Base-by-base conservation (phyloP, 179 eudicot genomes). In the Beta lomatogona region DNA sequence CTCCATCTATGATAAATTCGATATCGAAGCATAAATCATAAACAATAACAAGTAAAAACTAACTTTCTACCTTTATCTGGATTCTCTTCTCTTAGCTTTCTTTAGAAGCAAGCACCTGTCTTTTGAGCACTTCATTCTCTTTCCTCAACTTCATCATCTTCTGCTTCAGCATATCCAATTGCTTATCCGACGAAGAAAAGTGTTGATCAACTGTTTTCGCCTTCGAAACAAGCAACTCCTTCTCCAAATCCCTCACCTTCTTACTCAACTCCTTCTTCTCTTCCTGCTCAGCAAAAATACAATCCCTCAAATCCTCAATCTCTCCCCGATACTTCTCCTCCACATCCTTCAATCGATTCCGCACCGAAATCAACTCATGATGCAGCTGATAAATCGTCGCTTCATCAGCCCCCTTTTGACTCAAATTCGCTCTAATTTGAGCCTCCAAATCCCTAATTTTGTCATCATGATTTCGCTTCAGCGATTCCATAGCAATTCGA, bases 131-230 rank as follows among this genome's bases (percentile, higher is more conserved):
- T 78, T 85, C 84, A 82, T 85, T 85, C 52, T 85, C 87, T 46
- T 55, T 82, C 48, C 87, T 85, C 82, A 79, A 60, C 28, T 82
- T 85, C 85, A 85, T 85, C 82, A 82, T 81, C 85, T 85, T 85
- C 82, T 60, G 80, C 63, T 85, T 85, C 85, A 85, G 8, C 73
- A 54, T 15, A 48, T 85, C 87, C 77, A 85, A 18, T 76, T 78
- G 82, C 60, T 82, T 81, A 75, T 85, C 87, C 21, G 82, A 81
- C 22, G 85, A 78, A 18, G 58, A 77, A 15, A 50, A 75, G 0
- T 61, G 82, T 48, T 75, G 79, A 14, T 82, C 82, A 50, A 16
- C 53, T 31, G 22, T 44, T 48, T 21, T 82, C 21, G 87, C 68
- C 57, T 79, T 82, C 46, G 82, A 63, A 79, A 85, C 75, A 5